A percentile compares a stretch with the other conserved stretches of the same genome.
These are phyloP conservation scores for Besnoitia besnoiti DNA, from an alignment of 169 alveolate genomes.

Conservation along the genomic window DNA sequence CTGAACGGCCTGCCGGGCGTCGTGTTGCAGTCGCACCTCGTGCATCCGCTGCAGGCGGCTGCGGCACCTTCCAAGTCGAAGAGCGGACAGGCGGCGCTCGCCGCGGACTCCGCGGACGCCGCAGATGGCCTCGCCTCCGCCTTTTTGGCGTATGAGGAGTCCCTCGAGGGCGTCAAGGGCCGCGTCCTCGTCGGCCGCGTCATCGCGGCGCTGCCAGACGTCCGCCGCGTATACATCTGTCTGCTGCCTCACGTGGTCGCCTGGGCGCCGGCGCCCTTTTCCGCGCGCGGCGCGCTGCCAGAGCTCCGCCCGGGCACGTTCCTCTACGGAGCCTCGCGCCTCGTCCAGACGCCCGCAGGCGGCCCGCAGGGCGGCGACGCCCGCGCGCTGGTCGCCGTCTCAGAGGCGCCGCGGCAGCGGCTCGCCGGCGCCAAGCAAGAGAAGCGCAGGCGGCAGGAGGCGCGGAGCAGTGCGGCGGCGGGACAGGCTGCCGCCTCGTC, in stretches of 20 bases:
- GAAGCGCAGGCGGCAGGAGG: too few species aligned
- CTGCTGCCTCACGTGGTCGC: constrained; percentile 1
- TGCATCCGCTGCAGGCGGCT: background rate
- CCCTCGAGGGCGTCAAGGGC: background rate
- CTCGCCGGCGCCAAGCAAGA: too few species aligned
- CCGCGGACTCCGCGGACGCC: too few species aligned
- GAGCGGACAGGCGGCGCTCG: too few species aligned
- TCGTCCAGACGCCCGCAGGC: background rate
- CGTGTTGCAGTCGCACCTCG: constrained; percentile 9
- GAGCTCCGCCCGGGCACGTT: background rate
- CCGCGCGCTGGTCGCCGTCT: background rate
- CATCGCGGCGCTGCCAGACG: background rate
- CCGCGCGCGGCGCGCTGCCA: background rate
- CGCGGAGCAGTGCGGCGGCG: background rate
- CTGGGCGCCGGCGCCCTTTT: background rate
- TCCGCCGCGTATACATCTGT: background rate
- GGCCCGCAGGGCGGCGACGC: background rate
- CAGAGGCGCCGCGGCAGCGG: too few species aligned
- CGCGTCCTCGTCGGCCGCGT: background rate
- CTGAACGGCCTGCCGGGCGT: background rate
- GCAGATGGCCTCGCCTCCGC: too few species aligned
- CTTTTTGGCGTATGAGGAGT: too few species aligned
- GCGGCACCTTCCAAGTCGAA: background rate
- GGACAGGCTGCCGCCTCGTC: background rate
- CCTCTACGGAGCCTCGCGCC: background rate